Evolutionary conservation across 1,284 basidiomycete genomes (phyloP).

Genomic region (Leucoagaricus sp.): DNA sequence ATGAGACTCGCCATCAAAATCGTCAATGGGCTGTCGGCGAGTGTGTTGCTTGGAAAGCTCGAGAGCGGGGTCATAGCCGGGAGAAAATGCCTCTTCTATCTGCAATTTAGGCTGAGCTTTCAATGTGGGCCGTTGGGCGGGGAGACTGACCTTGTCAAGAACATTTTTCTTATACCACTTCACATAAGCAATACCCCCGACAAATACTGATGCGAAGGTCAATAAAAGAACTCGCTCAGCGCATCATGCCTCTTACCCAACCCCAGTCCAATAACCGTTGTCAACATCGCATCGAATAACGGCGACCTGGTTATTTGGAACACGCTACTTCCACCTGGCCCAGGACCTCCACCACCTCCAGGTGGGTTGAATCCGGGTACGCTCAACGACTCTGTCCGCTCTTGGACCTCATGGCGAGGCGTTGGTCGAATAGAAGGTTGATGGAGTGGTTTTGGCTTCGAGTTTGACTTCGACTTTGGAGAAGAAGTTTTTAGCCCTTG

Average conservation of each 20-base stretch:
- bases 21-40: slow-evolving; percentile 27
- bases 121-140: neutral
- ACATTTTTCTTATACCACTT: slow-evolving; percentile 82
- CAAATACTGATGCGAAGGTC: slow-evolving; percentile 46
- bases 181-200: slow-evolving; percentile 73
- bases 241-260: slow-evolving; percentile 46
- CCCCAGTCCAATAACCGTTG: slow-evolving; percentile 59
- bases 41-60: slow-evolving; percentile 61
- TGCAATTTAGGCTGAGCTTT: slow-evolving; percentile 23
- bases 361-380: slow-evolving; percentile 42
- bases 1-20: slow-evolving; percentile 35
- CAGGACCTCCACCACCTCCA: slow-evolving; percentile 31
- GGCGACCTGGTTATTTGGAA: slow-evolving; percentile 42
- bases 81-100: slow-evolving; percentile 66
- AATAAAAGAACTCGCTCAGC: neutral
- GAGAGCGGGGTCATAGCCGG: slow-evolving; percentile 78
- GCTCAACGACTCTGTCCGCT: slow-evolving; percentile 35
- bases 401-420: slow-evolving; percentile 40
- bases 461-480: neutral
- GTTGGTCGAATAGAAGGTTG: neutral
- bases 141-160: slow-evolving; percentile 60
- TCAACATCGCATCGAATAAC: slow-evolving; percentile 55
- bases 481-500: neutral
- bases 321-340: slow-evolving; percentile 28
- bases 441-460: neutral